Evolutionary conservation across 1,139 yeast genomes (phyloP).

Genomic region (Kodamaea sp.): DNA sequence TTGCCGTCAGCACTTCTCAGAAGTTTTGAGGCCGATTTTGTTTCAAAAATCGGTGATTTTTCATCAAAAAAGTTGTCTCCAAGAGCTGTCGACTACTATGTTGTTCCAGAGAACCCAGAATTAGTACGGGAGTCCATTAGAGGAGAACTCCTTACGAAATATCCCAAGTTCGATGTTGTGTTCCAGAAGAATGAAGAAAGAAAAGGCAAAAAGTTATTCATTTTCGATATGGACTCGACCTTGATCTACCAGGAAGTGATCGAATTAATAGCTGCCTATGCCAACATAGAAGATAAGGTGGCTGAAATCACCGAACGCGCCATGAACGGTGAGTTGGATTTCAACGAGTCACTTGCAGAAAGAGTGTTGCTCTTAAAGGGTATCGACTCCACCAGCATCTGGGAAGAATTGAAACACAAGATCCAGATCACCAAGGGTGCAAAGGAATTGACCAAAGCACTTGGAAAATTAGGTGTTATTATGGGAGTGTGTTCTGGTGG

Average conservation of each 20-base stretch:
- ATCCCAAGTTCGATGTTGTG: conserved; percentile 31
- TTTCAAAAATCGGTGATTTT: conserved; percentile 4
- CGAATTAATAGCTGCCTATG: conserved; percentile 88
- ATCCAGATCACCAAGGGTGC: conserved; percentile 84
- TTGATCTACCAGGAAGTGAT: conserved; percentile 95
- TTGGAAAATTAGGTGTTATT: conserved; percentile 63
- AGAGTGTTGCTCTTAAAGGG: conserved; percentile 82
- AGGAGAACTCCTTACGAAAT: conserved; percentile 5
- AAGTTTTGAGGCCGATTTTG: conserved; percentile 4
- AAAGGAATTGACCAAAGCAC: conserved; percentile 59
- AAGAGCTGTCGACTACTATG: conserved; percentile 14
- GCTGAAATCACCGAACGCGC: conserved; percentile 88
- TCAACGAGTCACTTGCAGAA: conserved; percentile 73
- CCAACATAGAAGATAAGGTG: conserved; percentile 74
- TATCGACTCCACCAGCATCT: conserved; percentile 67
- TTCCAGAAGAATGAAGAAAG: conserved; percentile 36
- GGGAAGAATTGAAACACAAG: conserved; percentile 75
- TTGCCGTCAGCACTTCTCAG: conserved; percentile 1
- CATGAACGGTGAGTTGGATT: conserved; percentile 96
- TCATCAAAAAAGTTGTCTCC: conserved; percentile 14
- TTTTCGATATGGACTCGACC: conserved; percentile 98
- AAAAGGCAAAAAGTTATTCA: conserved; percentile 62
- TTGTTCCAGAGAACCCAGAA: conserved; percentile 12
- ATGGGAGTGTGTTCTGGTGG: conserved; percentile 95
- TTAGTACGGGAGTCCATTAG: conserved; percentile 6